These are phyloP conservation scores for Cyclotella kingstonii DNA, from an alignment of 108 stramenopile genomes.

Conservation along the genomic window DNA sequence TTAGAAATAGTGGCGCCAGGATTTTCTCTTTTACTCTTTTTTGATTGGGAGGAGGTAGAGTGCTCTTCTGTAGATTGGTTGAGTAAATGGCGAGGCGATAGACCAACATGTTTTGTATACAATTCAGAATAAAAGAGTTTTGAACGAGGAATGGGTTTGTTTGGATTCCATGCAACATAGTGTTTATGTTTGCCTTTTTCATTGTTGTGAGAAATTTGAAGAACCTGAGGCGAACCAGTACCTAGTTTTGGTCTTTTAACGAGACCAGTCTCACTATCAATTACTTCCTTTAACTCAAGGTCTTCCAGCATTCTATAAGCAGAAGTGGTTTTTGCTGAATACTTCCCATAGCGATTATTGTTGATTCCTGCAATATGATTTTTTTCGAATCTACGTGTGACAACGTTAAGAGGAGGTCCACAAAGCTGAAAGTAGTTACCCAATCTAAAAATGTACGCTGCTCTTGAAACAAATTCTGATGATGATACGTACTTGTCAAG, in stretches of 20 bases:
- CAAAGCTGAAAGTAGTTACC: constrained; percentile 68
- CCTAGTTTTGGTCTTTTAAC: constrained; percentile 11
- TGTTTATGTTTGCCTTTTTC: background rate
- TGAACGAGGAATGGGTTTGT: constrained; percentile 41
- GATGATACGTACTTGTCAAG: background rate
- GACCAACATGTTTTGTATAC: constrained; percentile 38
- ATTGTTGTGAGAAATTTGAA: too few species aligned
- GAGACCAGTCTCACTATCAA: background rate
- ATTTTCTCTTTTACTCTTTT: background rate
- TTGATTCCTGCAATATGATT: background rate
- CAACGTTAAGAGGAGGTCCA: constrained; percentile 57
- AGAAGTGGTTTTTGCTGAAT: background rate
- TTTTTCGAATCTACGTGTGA: constrained; percentile 21
- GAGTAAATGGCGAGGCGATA: constrained; percentile 41
- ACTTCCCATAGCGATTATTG: constrained; percentile 1
- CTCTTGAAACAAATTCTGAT: background rate
- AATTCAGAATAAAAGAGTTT: constrained; percentile 47
- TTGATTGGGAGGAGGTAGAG: background rate
- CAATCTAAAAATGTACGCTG: constrained; percentile 3
- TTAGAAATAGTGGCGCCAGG: constrained; percentile 5
- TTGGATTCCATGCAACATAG: constrained; percentile 30
- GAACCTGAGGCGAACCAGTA: too few species aligned
- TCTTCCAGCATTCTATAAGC: background rate
- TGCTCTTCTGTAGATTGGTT: constrained; percentile 6
- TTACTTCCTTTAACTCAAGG: constrained; percentile 4